Percentiles rank a stretch among this genome's conserved stretches.
Evolutionary conservation across 208 protist species (phyloP).

Genomic region (Leishmania martiniquensis): DNA sequence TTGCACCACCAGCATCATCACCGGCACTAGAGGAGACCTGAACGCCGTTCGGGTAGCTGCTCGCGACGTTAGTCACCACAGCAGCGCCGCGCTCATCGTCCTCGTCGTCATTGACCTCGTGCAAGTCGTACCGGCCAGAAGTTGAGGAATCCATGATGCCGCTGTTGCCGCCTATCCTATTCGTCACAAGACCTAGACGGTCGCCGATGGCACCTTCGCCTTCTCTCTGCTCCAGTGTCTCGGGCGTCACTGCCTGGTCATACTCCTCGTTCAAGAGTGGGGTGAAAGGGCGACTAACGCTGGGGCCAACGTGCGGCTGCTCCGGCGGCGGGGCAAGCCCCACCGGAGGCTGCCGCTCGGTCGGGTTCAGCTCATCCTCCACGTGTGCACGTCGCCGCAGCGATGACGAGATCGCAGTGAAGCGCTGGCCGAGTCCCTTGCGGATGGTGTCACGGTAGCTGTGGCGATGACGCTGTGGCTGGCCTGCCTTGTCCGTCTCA

Average conservation of each 20-base stretch:
- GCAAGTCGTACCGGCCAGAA: slow-evolving; percentile 31
- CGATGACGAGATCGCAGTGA: slow-evolving; percentile 11
- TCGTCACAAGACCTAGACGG: background rate
- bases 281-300: slow-evolving; percentile 31
- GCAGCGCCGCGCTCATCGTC: slow-evolving; percentile 17
- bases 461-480: slow-evolving; percentile 5
- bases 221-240: background rate
- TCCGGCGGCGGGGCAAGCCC: background rate
- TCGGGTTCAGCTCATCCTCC: background rate
- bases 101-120: slow-evolving; percentile 41
- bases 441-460: slow-evolving; percentile 13
- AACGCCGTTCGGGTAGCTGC: slow-evolving; percentile 1
- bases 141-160: slow-evolving; percentile 1
- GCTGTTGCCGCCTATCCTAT: slow-evolving; percentile 3
- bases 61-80: slow-evolving; percentile 7
- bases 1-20: background rate
- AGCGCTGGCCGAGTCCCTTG: background rate
- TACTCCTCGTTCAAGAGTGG: slow-evolving; percentile 28
- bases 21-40: background rate
- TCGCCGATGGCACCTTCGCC: background rate
- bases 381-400: slow-evolving; percentile 10
- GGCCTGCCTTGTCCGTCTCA: background rate
- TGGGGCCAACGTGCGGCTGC: slow-evolving; percentile 24
- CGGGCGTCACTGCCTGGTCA: slow-evolving; percentile 6
- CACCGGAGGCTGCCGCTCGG: background rate